phyloP scores from a whole-genome alignment of 2,329 filamentous ascomycete genomes.

The Fusarium heterosporum region DNA sequence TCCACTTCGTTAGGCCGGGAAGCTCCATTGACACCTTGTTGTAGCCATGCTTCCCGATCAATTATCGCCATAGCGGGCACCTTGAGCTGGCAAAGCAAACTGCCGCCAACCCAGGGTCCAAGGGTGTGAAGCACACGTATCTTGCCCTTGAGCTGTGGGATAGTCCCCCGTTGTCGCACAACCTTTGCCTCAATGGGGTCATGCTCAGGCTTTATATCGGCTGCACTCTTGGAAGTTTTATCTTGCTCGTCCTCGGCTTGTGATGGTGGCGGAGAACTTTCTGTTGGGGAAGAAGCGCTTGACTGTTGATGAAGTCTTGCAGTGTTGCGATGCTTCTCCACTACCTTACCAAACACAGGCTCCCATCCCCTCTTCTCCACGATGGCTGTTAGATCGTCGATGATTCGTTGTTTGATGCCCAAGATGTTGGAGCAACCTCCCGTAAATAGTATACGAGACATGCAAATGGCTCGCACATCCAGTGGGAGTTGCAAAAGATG shows the following conservation, averaged over 20 bases:
- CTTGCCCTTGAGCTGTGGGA: conserved; percentile 65
- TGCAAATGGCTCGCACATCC: conserved; percentile 85
- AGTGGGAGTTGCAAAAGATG: conserved; percentile 80
- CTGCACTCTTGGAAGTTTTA: conserved; percentile 36
- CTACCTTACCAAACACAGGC: conserved; percentile 76
- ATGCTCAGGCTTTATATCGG: conserved; percentile 43
- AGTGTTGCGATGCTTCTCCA: conserved; percentile 65
- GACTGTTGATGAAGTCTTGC: conserved; percentile 55
- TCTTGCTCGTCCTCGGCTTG: conserved; percentile 44
- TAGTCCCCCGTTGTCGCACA: conserved; percentile 49
- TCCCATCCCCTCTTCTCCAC: conserved; percentile 81
- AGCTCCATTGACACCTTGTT: conserved; percentile 73
- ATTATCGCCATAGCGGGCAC: conserved; percentile 76
- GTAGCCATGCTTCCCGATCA: conserved; percentile 77
- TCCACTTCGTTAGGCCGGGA: conserved; percentile 70
- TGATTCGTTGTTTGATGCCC: conserved; percentile 80
- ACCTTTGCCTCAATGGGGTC: conserved; percentile 55
- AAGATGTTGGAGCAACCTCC: conserved; percentile 84
- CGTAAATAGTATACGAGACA: conserved; percentile 88
- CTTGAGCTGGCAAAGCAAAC: conserved; percentile 75
- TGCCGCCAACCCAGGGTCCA: conserved; percentile 80
- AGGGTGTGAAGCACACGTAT: conserved; percentile 76
- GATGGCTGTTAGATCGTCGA: conserved; percentile 78
- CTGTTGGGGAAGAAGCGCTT: conserved; percentile 32
- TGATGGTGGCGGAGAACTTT: conserved; percentile 40